Base-by-base conservation (phyloP, 768 basidiomycete species). In the Myochromella boudieri region DNA sequence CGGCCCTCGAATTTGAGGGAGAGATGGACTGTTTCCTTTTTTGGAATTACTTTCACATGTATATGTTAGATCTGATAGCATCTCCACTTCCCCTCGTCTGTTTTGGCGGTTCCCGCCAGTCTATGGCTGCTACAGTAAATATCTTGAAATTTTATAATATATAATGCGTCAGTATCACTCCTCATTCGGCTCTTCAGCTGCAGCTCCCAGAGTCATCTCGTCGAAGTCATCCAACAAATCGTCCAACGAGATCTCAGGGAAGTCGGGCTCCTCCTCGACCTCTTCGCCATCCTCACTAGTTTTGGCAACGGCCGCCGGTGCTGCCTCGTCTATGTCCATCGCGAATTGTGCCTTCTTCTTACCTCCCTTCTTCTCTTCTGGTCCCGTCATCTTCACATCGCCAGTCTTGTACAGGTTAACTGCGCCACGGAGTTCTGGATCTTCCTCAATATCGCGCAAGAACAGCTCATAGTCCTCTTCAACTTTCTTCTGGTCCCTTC, bases 401-500 rank as follows among this genome's bases (percentile, higher is more conserved):
- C 61, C 52, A 2, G 80, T 71, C 68, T 85, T 89, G 75, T 95
- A 98, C 45, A 97, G 60, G 66, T 97, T 95, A 57, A 98, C 85
- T 7, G 81, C 81, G 4, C 77, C 76, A 29, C 95, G 81, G 72
- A 98, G 71, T 72, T 97, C 95, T 17, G 85, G 85, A 68, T 97
- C 95, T 65, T 98, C 95, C 67, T 97, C 94, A 39, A 97, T 68
- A 52, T 97, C 94, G 37, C 88, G 80, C 67, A 98, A 70, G 81
- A 99, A 99, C 41, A 91, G 53, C 72, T 98, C 97, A 67, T 98
- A 99, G 62, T 99, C 95, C 63, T 91, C 85, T 56, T 97, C 94
- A 48, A 98, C 91, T 74, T 94, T 93, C 71, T 79, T 85, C 67
- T 84, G 80, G 68, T 95, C 94, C 37, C 92, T 74, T 27, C 93